These are phyloP conservation scores for Solanum corneliomulleri DNA, from an alignment of 257 asterid species.

Conservation along the genomic window DNA sequence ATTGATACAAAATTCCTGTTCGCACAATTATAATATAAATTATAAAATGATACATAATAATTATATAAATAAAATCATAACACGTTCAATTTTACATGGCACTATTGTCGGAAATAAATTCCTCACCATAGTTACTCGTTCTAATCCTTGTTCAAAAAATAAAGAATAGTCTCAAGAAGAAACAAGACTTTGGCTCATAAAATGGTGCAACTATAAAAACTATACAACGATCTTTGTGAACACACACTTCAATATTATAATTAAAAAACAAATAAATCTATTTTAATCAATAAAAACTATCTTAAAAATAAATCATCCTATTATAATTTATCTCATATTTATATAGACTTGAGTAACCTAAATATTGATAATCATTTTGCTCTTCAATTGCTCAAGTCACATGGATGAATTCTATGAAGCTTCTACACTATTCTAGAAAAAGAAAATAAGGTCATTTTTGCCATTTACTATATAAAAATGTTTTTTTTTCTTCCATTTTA, in stretches of 20 bases:
- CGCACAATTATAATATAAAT: too few species aligned
- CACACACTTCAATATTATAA: neutral
- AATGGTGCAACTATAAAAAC: neutral
- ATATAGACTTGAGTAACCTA: neutral
- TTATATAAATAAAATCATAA: too few species aligned
- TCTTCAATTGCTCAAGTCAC: neutral
- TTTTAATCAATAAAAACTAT: too few species aligned
- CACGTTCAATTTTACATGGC: too few species aligned
- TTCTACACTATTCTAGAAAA: neutral
- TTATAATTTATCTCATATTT: too few species aligned
- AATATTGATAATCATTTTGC: too few species aligned
- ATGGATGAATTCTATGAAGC: neutral
- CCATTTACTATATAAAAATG: neutral
- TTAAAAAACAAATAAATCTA: too few species aligned
- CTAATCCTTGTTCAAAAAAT: too few species aligned
- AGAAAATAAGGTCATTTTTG: neutral
- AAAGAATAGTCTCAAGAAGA: neutral
- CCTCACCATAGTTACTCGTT: too few species aligned
- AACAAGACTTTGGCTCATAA: neutral
- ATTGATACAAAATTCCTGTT: too few species aligned
- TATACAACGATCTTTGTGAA: neutral
- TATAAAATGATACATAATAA: too few species aligned
- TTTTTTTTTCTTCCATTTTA: neutral
- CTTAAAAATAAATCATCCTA: rapidly evolving
- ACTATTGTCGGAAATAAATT: too few species aligned